These are phyloP conservation scores for Zhuliangozyma parablackwelliae DNA, from an alignment of 1,139 yeast species.

Conservation along the genomic window DNA sequence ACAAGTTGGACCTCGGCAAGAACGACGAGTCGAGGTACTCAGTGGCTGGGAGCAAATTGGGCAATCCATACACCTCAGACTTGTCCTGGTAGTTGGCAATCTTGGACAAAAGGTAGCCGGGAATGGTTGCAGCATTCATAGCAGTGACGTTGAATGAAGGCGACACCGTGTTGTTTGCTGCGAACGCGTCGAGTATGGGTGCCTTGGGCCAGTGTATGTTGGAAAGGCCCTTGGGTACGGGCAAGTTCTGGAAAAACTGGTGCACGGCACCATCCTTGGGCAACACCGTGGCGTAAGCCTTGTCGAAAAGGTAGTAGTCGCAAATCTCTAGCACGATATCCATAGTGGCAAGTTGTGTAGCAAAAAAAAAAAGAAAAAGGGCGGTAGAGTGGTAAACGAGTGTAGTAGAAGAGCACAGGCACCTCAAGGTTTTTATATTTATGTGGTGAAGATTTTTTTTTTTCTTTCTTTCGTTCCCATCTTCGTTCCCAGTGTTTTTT, in stretches of 20 bases:
- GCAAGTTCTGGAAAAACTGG: constrained; percentile 8
- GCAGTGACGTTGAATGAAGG: constrained; percentile 4
- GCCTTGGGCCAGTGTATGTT: constrained; percentile 2
- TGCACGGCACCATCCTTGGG: constrained; percentile 31
- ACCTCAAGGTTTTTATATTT: too few species aligned
- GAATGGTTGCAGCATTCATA: constrained; percentile 11
- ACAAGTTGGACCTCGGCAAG: constrained; percentile 63
- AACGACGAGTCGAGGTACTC: constrained; percentile 56
- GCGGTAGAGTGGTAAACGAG: not conserved
- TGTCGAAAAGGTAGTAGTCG: constrained; percentile 72
- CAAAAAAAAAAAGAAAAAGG: not conserved
- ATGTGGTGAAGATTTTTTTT: too few species aligned
- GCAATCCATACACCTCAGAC: constrained; percentile 38
- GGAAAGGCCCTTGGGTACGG: constrained; percentile 4
- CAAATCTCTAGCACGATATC: constrained; percentile 81
- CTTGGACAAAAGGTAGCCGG: constrained; percentile 9
- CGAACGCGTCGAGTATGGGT: constrained; percentile 3
- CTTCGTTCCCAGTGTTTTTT: too few species aligned
- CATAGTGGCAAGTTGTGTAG: constrained; percentile 39
- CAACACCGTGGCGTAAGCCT: constrained; percentile 53
- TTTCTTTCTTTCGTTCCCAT: too few species aligned
- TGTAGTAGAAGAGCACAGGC: not conserved
- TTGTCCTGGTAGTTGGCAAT: constrained; percentile 25
- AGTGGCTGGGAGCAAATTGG: constrained; percentile 39
- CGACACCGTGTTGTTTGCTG: constrained; percentile 3